Evolutionary conservation across 2,329 filamentous ascomycete genomes (phyloP), one percentile per base, ranked within the genome.

Genomic region (Boeremia exigua): DNA sequence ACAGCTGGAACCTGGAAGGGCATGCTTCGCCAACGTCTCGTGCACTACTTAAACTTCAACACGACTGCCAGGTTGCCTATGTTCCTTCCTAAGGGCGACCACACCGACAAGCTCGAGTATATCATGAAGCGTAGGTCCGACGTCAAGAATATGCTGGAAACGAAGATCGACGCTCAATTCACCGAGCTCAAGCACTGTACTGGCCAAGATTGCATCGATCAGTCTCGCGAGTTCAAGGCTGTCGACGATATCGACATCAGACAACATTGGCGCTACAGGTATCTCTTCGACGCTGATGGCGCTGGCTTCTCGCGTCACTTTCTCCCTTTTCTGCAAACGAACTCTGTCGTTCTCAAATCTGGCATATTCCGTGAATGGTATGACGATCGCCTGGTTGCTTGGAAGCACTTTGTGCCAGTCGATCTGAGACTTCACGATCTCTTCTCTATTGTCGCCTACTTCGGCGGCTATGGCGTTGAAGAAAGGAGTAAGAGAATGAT

Each of bases 281-380:
- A 88, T 68, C 82, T 93, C 29, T 82, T 94, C 68, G 83, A 93
- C 54, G 79, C 89, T 4, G 91, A 95, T 70, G 85, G 87, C 7
- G 81, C 83, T 0, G 81, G 85, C 15, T 90, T 90, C 54, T 88
- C 86, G 0, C 84, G 88, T 12, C 81, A 84, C 28, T 82, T 91
- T 61, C 74, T 91, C 9, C 82, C 84, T 0, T 87, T 88, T 54
- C 72, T 95, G 5, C 83, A 84, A 42, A 91, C 88, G 14, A 79
- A 79, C 59, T 87, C 83, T 43, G 80, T 92, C 5, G 89, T 90
- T 0, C 85, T 95, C 69, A 82, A 91, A 61, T 84, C 86, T 1
- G 86, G 86, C 0, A 79, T 94, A 6, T 94, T 93, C 74, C 83
- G 86, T 23, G 86, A 91, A 68, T 96, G 91, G 91, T 91, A 88